A percentile compares a stretch with the other conserved stretches of the same genome.
Evolutionary conservation across 2,329 filamentous ascomycete species (phyloP).

Genomic region (Phialocephala sp.): DNA sequence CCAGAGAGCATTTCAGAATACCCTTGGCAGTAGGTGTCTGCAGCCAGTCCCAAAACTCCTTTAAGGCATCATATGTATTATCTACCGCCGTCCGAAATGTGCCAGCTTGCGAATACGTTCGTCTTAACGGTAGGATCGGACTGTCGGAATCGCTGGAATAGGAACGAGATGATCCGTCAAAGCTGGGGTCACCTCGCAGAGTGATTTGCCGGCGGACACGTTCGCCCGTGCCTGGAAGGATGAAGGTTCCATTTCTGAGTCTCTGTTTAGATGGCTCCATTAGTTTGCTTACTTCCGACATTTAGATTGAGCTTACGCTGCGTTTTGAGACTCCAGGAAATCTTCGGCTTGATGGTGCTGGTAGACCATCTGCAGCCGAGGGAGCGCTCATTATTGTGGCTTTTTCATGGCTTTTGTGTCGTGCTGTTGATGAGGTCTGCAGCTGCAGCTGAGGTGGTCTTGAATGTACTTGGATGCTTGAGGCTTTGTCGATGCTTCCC

Average conservation of each 20-base stretch:
- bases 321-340: constrained; percentile 34
- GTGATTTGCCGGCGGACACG: constrained; percentile 82
- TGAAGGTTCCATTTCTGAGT: constrained; percentile 84
- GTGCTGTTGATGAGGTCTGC: constrained; percentile 8
- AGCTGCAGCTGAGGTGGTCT: not conserved
- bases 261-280: constrained; percentile 53
- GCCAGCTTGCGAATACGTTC: constrained; percentile 37
- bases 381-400: constrained; percentile 40
- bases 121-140: constrained; percentile 27
- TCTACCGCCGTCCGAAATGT: constrained; percentile 43
- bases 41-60: constrained; percentile 62
- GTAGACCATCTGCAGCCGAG: constrained; percentile 37
- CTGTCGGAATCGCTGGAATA: constrained; percentile 22
- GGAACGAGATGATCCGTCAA: constrained; percentile 29
- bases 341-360: constrained; percentile 33
- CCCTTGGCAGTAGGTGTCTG: constrained; percentile 76
- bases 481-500: not conserved
- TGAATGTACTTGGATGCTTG: not conserved
- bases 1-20: constrained; percentile 89
- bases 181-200: constrained; percentile 61
- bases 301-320: constrained; percentile 32
- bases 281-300: constrained; percentile 13
- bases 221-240: constrained; percentile 85
- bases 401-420: constrained; percentile 29
- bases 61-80: constrained; percentile 45